Base-by-base conservation (phyloP, 2,329 filamentous ascomycete genomes). In the Fusarium decemcellulare region DNA sequence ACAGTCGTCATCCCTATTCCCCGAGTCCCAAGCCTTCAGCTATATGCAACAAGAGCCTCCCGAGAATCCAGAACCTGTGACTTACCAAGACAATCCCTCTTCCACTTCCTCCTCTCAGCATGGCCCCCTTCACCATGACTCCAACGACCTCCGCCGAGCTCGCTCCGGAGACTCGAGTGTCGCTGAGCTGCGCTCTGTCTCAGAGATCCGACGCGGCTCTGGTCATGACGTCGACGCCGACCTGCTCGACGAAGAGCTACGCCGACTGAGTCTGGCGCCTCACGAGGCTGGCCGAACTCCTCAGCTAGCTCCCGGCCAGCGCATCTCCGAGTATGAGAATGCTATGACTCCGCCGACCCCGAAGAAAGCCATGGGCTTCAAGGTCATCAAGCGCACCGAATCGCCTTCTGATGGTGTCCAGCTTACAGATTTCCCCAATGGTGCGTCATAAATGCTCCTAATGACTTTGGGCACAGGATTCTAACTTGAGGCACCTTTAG, bases 351-450 rank as follows among this genome's bases (percentile, higher is more conserved):
- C 83, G 15, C 81, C 78, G 29, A 81, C 82, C 14, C 80, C 83
- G 5, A 83, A 81, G 74, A 84, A 86, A 65, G 79, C 82, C 32
- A 76, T 85, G 61, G 86, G 83, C 55, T 90, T 91, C 78, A 87
- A 85, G 76, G 84, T 90, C 61, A 79, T 85, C 59, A 87, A 85
- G 78, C 83, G 84, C 66, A 74, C 79, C 44, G 81, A 80, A 59
- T 68, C 79, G 46, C 74, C 74, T 14, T 80, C 77, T 11, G 77
- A 78, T 46, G 81, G 85, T 44, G 76, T 81, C 15, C 83, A 84
- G 65, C 80, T 90, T 43, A 76, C 79, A 39, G 83, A 89, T 69
- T 91, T 97, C 68, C 94, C 95, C 8, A 97, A 97, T 84, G 95
- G 95, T 97, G 82, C 73, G 86, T 76, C 8, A 40, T 51, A 3